Evolutionary conservation across 257 asterid species (phyloP), one percentile per base, ranked within the genome.

Genomic region (Capsicum rhomboideum): DNA sequence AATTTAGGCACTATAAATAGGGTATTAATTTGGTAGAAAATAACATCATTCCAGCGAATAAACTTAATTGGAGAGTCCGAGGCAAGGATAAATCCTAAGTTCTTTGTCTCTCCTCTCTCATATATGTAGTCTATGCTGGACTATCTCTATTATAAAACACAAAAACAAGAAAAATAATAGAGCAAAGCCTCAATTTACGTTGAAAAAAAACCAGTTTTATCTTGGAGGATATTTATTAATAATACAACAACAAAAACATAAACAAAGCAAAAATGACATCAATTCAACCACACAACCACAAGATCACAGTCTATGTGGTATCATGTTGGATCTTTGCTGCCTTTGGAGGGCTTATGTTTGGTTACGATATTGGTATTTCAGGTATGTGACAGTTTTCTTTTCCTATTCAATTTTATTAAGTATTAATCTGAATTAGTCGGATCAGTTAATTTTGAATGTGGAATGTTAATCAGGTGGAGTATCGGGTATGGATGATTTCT

Each of bases 401-500:
- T 40, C 18, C 31, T 79, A 18, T 3, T 80, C 9, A 49, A 44
- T 31, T 31, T 31, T 31, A n/a, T n/a, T n/a, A n/a, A n/a, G n/a
- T n/a, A n/a, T n/a, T n/a, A n/a, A 40, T 40, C 44, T 40, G 7
- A 12, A 50, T 50, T 63, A 54, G 20, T 53, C 8, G n/a, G 4
- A 55, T 17, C 4, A 14, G 6, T n/a, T 42, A 26, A 34, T 34
- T 34, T 34, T 34, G 40, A 5, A 34, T 34, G 40, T 34, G 40
- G 40, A 34, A 34, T 2, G 40, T 23, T 34, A 63, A 63, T 37
- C 59, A 95, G 98, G 98, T 53, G 98, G 98, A 16, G 97, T 95
- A 4, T 75, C 97, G 0, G 91, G 91, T 4, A 95, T 95, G 98
- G 98, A 95, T 64, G 98, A 95, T 80, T 95, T 95, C 89, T 80